Base-by-base conservation (phyloP, 2,329 filamentous ascomycete species). In the Diaporthe australafricana region DNA sequence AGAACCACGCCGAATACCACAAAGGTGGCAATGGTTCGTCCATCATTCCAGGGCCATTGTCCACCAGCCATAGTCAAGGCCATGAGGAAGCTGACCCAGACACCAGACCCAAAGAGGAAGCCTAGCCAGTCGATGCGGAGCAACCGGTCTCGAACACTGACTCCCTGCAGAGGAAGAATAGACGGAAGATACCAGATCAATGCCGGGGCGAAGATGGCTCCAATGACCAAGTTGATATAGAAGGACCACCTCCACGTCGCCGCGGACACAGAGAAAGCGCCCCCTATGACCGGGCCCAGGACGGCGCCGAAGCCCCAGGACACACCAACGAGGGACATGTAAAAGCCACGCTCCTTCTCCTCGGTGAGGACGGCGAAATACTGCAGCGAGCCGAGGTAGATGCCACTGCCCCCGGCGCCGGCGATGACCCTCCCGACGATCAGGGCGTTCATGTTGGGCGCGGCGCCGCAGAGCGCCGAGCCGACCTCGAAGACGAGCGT, bases 221-320 rank as follows among this genome's bases (percentile, higher is more conserved):
- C 83, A 56, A 88, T 79, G 48, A 80, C 74, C 4, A 88, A 79
- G 70, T 88, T 88, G 77, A 88, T 85, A 76, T 89, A 89, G 73
- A 87, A 87, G 0, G 80, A 81, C 79, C 77, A 81, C 11, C 82
- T 72, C 81, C 81, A 83, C 2, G 77, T 79, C 0, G 78, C 83
- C 3, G 66, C 55, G n/a, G 75, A 78, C 6, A 77, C 77, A 6
- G 79, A 72, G 45, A 84, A 82, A 12, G 76, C 77, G 17, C 79
- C 79, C 25, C 81, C 80, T 66, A 83, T 74, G 32, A 81, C 72
- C 9, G 84, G 84, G 0, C 84, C 84, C 3, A 85, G 71, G 16
- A 83, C 78, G 3, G 79, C 77, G 7, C 83, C 84, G 25, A 81
- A 16, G 7, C 81, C 83, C 80, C 80, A 84, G 6, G 75, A 74